Evolutionary conservation across 2,329 filamentous ascomycete species (phyloP).

Genomic region (Diaporthe caulivora): DNA sequence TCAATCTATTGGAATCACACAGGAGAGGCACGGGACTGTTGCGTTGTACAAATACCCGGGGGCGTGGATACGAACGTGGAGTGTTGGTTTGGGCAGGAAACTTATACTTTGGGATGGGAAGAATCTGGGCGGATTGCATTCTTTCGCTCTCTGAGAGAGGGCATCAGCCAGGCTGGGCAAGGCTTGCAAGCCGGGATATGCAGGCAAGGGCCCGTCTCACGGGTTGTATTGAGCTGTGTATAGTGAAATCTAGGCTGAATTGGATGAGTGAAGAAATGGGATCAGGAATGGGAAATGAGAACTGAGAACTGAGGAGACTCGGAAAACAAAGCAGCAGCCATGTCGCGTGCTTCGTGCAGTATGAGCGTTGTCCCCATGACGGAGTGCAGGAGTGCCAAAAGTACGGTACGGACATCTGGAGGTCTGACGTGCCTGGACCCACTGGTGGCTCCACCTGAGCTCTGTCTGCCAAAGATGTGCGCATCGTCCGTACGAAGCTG

Average conservation of each 20-base stretch:
- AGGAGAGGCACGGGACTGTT: not conserved
- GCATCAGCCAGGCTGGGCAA: not conserved
- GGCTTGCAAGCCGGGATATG: not conserved
- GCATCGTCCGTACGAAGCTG: too few relatives aligned
- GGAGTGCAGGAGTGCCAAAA: too few relatives aligned
- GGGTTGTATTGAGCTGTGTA: not conserved
- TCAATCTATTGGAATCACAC: slow-evolving; percentile 5
- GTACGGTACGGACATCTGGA: too few relatives aligned
- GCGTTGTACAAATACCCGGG: slow-evolving; percentile 18
- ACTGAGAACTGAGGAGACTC: not conserved
- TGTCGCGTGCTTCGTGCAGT: not conserved
- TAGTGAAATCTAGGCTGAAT: not conserved
- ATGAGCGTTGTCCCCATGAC: too few relatives aligned
- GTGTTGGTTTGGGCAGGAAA: not conserved
- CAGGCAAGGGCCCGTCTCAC: not conserved
- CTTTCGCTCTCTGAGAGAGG: not conserved
- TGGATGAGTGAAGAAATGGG: not conserved
- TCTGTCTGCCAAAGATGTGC: not conserved
- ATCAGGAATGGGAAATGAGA: not conserved
- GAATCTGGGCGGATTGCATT: slow-evolving; percentile 9
- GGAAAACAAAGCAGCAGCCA: not conserved
- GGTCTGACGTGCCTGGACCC: slow-evolving; percentile 10
- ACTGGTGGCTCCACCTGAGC: slow-evolving; percentile 21
- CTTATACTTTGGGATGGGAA: not conserved
- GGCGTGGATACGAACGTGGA: not conserved